Percentiles rank a stretch among this genome's conserved stretches.
Conservation (phyloP, 306 rosid genomes). For the Citrullus mucosospermus region DNA sequence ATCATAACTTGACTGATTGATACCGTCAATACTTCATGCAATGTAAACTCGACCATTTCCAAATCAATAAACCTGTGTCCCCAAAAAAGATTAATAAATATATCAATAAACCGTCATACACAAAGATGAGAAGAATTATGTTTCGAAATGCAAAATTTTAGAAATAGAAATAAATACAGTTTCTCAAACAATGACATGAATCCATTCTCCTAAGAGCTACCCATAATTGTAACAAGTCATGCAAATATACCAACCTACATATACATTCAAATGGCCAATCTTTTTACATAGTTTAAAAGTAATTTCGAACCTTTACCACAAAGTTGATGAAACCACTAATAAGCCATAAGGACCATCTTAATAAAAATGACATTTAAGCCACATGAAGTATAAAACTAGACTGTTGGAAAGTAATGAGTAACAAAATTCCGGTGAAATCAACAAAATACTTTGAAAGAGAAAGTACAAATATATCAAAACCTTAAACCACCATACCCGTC, state of each 20-base stretch:
- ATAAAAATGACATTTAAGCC: not conserved
- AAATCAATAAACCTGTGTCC: slow-evolving; percentile 59
- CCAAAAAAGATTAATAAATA: not conserved
- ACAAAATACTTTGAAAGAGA: not conserved
- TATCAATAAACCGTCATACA: not conserved
- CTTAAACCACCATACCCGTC: slow-evolving; percentile 49
- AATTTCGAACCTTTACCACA: not conserved
- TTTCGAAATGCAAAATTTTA: not conserved
- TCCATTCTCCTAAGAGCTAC: not conserved
- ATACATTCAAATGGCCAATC: not conserved
- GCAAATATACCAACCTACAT: not conserved
- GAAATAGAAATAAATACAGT: not conserved
- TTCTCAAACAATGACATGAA: not conserved
- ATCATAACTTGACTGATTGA: slow-evolving; percentile 66
- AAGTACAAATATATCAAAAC: not conserved
- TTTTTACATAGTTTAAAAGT: not conserved
- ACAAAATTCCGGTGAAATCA: not conserved
- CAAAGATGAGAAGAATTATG: not conserved
- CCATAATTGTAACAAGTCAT: not conserved
- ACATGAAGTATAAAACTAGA: not conserved
- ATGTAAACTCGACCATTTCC: slow-evolving; percentile 82
- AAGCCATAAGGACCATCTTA: not conserved
- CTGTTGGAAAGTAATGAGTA: not conserved
- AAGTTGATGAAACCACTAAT: not conserved
- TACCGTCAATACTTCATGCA: slow-evolving; percentile 58